Evolutionary conservation across 805 yeast genomes (phyloP).

Genomic region (Spathaspora hagerdaliae): DNA sequence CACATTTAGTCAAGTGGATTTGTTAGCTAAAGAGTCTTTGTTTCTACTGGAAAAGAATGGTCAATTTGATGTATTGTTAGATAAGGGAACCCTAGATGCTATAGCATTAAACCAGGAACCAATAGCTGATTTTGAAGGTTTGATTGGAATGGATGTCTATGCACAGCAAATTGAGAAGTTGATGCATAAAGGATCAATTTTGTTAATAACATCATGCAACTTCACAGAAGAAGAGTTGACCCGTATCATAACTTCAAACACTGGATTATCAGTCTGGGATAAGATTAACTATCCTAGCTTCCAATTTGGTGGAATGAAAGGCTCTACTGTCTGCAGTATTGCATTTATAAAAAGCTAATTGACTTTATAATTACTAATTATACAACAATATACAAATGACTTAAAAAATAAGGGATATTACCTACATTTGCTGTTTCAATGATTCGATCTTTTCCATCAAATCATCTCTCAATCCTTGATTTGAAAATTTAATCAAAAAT

Average conservation of each 20-base stretch:
- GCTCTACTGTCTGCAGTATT: constrained; percentile 82
- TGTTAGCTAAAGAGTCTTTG: constrained; percentile 40
- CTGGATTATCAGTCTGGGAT: constrained; percentile 55
- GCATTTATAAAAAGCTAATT: constrained; percentile 53
- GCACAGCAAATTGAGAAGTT: constrained; percentile 54
- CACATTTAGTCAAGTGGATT: constrained; percentile 67
- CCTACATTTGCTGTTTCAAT: constrained; percentile 14
- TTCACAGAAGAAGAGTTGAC: constrained; percentile 80
- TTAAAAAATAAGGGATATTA: background rate
- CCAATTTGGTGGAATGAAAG: constrained; percentile 85
- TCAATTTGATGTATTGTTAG: constrained; percentile 71
- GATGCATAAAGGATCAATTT: constrained; percentile 51
- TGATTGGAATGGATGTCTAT: constrained; percentile 56
- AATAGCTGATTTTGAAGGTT: constrained; percentile 38
- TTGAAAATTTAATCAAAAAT: constrained; percentile 73
- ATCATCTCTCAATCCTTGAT: constrained; percentile 54
- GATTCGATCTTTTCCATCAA: constrained; percentile 49
- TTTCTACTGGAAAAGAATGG: constrained; percentile 34
- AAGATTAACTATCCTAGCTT: constrained; percentile 74
- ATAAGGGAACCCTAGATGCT: constrained; percentile 96
- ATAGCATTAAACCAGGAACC: constrained; percentile 74
- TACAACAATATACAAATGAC: background rate
- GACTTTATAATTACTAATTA: background rate
- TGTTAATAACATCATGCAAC: constrained; percentile 87
- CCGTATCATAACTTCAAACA: constrained; percentile 44